Base-by-base conservation (phyloP, 2,329 filamentous ascomycete species). In the Pseudogymnoascus sp. region DNA sequence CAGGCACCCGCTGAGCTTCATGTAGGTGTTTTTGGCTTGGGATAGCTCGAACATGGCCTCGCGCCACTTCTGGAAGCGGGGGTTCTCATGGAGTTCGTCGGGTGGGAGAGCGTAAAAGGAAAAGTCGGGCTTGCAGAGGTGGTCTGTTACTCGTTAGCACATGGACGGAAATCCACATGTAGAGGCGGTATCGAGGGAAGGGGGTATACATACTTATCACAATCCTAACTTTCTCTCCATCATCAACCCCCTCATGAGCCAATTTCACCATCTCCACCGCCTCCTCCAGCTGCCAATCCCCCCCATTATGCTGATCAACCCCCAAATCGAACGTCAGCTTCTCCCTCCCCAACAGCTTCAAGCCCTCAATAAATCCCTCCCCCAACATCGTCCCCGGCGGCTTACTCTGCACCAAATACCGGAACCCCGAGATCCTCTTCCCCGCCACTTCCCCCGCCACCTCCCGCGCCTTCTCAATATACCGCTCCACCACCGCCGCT, bases 1-100 rank as follows among this genome's bases (percentile, higher is more conserved):
- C 75, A 97, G 93, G 56, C 82, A 84, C 6, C 93, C 93, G 0
- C 89, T 93, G n/a, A 97, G 83, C 78, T 97, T 96, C 83, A 97
- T 90, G 78, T 89, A 96, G n/a, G 88, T 86, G 60, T 80, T 82
- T 59, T 80, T 77, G 72, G 84, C 84, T 64, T 82, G 82, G 68
- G 87, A 84, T 70, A 96, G 85, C 7, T 82, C 79, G 69, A 84
- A 84, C 71, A 96, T 85, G 65, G 85, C 81, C 12, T 81, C 79
- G 63, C 84, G 84, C 90, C 91, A 96, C 63, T 83, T 82, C 63
- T 82, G 75, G 74, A 89, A 92, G 25, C 64, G 64, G 2, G 71
- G 71, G 53, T 73, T 23, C 68, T 70, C 50, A 28, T 63, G 21
- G 31, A 63, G 31, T 7, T 63, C 62, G 70, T 86, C 81, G 37